phyloP scores from a whole-genome alignment of 805 yeast genomes.

The Clavispora phyllophila region DNA sequence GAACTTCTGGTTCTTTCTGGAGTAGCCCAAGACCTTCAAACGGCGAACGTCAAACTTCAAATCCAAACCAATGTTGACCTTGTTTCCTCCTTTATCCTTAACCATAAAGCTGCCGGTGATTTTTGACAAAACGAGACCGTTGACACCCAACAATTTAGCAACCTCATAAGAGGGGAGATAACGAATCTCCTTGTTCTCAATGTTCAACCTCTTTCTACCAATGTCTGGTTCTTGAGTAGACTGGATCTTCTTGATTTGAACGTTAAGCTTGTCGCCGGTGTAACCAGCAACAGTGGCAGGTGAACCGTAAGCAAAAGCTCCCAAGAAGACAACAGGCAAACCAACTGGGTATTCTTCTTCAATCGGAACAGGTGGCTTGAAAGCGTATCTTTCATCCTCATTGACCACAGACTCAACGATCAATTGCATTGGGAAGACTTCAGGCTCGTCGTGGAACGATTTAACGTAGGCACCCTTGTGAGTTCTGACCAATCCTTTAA shows the following conservation, averaged over 20 bases:
- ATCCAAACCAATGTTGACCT: slow-evolving; percentile 72
- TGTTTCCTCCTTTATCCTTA: slow-evolving; percentile 40
- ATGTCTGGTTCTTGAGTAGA: slow-evolving; percentile 52
- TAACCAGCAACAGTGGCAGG: slow-evolving; percentile 65
- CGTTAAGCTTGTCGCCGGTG: slow-evolving; percentile 43
- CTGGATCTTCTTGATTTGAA: slow-evolving; percentile 39
- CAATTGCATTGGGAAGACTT: slow-evolving; percentile 69
- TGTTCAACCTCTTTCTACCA: slow-evolving; percentile 55
- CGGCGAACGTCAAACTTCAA: slow-evolving; percentile 77
- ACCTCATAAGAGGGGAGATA: slow-evolving; percentile 67
- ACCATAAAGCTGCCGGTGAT: slow-evolving; percentile 72
- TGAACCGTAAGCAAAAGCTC: slow-evolving; percentile 84
- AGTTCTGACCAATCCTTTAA: slow-evolving; percentile 71
- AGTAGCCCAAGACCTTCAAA: slow-evolving; percentile 83
- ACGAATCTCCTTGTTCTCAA: slow-evolving; percentile 50
- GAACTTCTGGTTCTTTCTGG: slow-evolving; percentile 52
- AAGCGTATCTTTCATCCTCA: slow-evolving; percentile 68
- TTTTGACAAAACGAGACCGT: slow-evolving; percentile 65
- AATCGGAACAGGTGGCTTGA: slow-evolving; percentile 71
- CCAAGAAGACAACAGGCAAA: slow-evolving; percentile 70
- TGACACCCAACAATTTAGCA: slow-evolving; percentile 50
- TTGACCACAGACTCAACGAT: slow-evolving; percentile 70
- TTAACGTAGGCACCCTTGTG: slow-evolving; percentile 72
- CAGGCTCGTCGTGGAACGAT: slow-evolving; percentile 52
- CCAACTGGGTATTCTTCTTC: slow-evolving; percentile 77